A percentile compares a stretch with the other conserved stretches of the same genome.
These are phyloP conservation scores for Karstenula rhodostoma DNA, from an alignment of 2,329 filamentous ascomycete species.

Conservation along the genomic window DNA sequence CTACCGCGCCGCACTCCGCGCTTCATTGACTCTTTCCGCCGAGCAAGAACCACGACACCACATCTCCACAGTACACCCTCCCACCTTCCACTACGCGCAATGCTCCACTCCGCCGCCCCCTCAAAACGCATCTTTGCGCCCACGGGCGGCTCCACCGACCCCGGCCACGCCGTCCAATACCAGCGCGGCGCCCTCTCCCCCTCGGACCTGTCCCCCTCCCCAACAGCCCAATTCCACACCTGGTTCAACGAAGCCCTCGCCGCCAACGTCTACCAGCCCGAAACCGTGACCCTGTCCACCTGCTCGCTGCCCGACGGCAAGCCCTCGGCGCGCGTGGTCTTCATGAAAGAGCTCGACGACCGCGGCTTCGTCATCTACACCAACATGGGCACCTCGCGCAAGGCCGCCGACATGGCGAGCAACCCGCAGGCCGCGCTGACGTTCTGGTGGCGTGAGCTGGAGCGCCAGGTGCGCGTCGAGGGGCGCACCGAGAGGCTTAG, in stretches of 20 bases:
- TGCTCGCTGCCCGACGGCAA: slow-evolving; percentile 83
- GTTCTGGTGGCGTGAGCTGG: slow-evolving; percentile 88
- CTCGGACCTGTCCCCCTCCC: slow-evolving; percentile 68
- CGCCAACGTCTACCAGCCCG: slow-evolving; percentile 73
- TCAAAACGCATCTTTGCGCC: slow-evolving; percentile 67
- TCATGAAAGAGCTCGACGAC: slow-evolving; percentile 91
- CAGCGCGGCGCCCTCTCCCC: slow-evolving; percentile 69
- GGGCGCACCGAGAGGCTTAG: slow-evolving; percentile 73
- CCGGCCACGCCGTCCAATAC: slow-evolving; percentile 79
- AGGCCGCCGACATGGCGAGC: slow-evolving; percentile 70
- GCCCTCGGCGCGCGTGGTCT: slow-evolving; percentile 85
- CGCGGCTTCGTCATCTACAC: slow-evolving; percentile 89
- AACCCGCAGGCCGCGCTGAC: slow-evolving; percentile 85
- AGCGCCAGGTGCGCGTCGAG: slow-evolving; percentile 92
- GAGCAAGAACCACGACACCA: background rate
- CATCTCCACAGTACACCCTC: background rate
- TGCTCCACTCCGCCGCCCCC: slow-evolving; percentile 36
- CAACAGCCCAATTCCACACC: slow-evolving; percentile 83
- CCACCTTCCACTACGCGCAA: slow-evolving; percentile 17
- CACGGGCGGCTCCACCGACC: slow-evolving; percentile 59
- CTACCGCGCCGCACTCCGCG: slow-evolving; percentile 2
- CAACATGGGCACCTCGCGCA: slow-evolving; percentile 83
- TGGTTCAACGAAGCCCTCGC: slow-evolving; percentile 84
- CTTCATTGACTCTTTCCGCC: slow-evolving; percentile 1
- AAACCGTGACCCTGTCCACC: slow-evolving; percentile 88